phyloP scores from a whole-genome alignment of 352 stramenopile species.

The Globisporangium spiculum region DNA sequence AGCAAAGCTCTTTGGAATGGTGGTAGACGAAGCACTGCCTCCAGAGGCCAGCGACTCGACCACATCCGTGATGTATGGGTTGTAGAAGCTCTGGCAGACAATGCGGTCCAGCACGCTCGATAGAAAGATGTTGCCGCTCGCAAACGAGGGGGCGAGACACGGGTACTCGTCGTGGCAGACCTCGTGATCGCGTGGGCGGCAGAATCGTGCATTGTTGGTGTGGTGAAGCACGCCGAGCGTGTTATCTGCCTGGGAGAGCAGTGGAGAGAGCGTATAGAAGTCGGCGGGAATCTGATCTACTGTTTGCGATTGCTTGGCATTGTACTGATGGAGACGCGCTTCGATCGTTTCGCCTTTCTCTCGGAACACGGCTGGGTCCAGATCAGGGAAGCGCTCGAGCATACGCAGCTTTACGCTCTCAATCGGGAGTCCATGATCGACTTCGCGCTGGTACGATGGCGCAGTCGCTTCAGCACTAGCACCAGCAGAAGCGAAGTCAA shows the following conservation, averaged over 20 bases:
- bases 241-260: constrained; percentile 17
- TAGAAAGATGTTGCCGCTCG: constrained; percentile 51
- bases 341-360: constrained; percentile 34
- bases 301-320: constrained; percentile 17
- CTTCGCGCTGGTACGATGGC: constrained; percentile 34
- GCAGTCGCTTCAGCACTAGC: constrained; percentile 3
- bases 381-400: constrained; percentile 47
- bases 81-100: constrained; percentile 78
- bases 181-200: constrained; percentile 40
- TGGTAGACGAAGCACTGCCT: constrained; percentile 10
- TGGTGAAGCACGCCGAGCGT: constrained; percentile 45
- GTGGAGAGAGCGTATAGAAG: neutral
- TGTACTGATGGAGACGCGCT: constrained; percentile 32
- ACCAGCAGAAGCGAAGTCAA: neutral
- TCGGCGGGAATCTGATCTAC: neutral
- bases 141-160: constrained; percentile 53
- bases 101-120: constrained; percentile 59
- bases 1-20: neutral
- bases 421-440: constrained; percentile 51
- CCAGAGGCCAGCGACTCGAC: constrained; percentile 47
- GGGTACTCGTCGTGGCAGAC: constrained; percentile 47
- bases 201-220: constrained; percentile 49
- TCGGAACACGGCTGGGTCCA: constrained; percentile 46
- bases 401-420: constrained; percentile 55
- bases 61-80: constrained; percentile 71